Conservation (phyloP, 148 eudicot species). For the Cornus controversa region DNA sequence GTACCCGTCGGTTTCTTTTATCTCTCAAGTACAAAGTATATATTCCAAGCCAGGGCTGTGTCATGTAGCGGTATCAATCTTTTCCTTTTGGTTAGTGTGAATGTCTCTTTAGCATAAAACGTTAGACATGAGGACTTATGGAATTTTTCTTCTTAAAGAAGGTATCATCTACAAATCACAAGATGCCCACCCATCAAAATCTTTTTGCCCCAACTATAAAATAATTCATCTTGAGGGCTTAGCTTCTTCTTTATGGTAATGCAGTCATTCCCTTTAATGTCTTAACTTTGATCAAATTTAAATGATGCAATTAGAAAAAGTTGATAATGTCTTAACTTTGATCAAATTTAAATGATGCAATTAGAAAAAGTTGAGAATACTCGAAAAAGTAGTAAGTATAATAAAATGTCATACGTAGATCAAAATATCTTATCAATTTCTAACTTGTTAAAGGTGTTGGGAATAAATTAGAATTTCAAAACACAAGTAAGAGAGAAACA, state of each 20-base stretch:
- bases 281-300: constrained; percentile 1
- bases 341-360: constrained; percentile 4
- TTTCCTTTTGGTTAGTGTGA: constrained; percentile 31
- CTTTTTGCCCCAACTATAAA: constrained; percentile 20
- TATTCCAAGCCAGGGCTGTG: constrained; percentile 14
- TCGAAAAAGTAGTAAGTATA: no score
- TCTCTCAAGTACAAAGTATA: constrained; percentile 20
- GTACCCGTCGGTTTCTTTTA: constrained; percentile 3
- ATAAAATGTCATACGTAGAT: not conserved
- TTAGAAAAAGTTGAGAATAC: not conserved
- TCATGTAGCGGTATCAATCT: constrained; percentile 24
- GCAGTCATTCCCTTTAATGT: not conserved
- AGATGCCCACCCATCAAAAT: constrained; percentile 40
- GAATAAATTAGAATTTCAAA: no score
- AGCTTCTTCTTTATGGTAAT: constrained; percentile 12
- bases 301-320: constrained; percentile 8
- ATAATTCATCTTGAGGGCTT: not conserved
- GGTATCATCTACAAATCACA: constrained; percentile 20
- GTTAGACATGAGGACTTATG: constrained; percentile 11
- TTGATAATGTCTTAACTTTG: not conserved
- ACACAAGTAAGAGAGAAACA: no score
- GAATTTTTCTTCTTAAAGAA: constrained; percentile 20
- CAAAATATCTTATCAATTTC: not conserved
- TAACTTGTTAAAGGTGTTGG: not conserved
- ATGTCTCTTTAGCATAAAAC: constrained; percentile 37